phyloP scores from a whole-genome alignment of 2,329 filamentous ascomycete genomes.

The Coleophoma eucalyptorum region DNA sequence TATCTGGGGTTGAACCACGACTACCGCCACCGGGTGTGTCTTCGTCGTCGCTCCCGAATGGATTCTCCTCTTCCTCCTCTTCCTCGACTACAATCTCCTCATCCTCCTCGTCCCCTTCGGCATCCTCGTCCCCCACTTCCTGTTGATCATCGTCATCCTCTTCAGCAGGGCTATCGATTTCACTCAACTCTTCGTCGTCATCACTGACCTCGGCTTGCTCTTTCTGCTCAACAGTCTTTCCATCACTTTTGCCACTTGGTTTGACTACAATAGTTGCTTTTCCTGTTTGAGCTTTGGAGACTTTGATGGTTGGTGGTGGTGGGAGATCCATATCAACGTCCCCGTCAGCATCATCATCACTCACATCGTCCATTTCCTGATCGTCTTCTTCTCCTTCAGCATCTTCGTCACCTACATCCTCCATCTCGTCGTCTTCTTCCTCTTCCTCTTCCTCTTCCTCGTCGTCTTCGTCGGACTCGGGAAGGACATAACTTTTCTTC shows the following conservation, averaged over 20 bases:
- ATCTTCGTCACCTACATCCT: slow-evolving; percentile 28
- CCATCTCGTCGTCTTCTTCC: slow-evolving; percentile 19
- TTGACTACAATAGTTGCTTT: slow-evolving; percentile 22
- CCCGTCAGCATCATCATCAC: slow-evolving; percentile 40
- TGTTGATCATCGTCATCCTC: slow-evolving; percentile 46
- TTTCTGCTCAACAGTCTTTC: slow-evolving; percentile 24
- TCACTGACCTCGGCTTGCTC: slow-evolving; percentile 24
- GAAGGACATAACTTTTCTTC: slow-evolving; percentile 36
- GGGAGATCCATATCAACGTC: slow-evolving; percentile 29
- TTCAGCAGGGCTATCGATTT: slow-evolving; percentile 31
- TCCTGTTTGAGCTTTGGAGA: slow-evolving; percentile 20
- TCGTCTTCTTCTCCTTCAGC: slow-evolving; percentile 36
- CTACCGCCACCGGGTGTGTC: slow-evolving; percentile 43
- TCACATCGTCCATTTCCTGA: slow-evolving; percentile 34
- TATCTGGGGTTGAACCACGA: slow-evolving; percentile 55
- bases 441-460: slow-evolving; percentile 30
- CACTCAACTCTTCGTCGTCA: slow-evolving; percentile 28
- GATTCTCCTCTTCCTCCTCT: slow-evolving; percentile 24
- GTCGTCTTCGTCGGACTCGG: slow-evolving; percentile 38
- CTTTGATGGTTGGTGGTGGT: slow-evolving; percentile 24
- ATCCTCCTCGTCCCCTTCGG: slow-evolving; percentile 43
- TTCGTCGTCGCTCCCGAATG: slow-evolving; percentile 22
- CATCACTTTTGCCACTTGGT: slow-evolving; percentile 14
- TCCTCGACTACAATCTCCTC: slow-evolving; percentile 35
- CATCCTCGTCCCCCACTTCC: slow-evolving; percentile 31